Evolutionary conservation across 2,329 filamentous ascomycete genomes (phyloP), one percentile per base, ranked within the genome.

Genomic region (Amauroascus verrucosus): DNA sequence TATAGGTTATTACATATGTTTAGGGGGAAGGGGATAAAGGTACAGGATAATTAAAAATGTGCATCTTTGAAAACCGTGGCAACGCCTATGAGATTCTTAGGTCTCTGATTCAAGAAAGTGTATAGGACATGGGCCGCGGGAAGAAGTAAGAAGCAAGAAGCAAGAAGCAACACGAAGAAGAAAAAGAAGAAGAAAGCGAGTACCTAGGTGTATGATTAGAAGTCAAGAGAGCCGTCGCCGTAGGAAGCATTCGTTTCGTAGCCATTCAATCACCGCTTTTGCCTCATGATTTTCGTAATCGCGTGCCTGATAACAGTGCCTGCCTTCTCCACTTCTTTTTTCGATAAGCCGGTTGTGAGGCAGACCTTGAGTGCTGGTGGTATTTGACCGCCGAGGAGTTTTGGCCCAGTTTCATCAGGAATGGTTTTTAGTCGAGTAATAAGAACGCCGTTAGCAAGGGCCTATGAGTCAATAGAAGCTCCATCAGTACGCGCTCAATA

Each of bases 311-410:
- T 90, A 8, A 81, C 83, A 6, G 84, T 82, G 13, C 90, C 93
- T 0, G 93, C 88, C 75, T 94, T 95, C 73, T 98, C 94, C 52
- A 90, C 86, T 69, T 98, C 93, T 74, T 95, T 96, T 75, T 86
- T 94, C 22, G 86, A 86, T 57, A 98, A 74, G 1, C 86, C 93
- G 4, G 81, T 86, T 0, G 90, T 95, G 51, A 96, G 77, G 65
- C 91, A 97, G 11, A 97, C 81, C 72, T 97, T 96, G 57, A 98
- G 77, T 0, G 88, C 88, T 8, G 93, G 88, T 61, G 80, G 77
- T n/a, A 84, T 76, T 56, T 80, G 78, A 75, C 85, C 87, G 33
- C 77, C 78, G 41, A 81, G 77, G 55, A 90, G 85, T 64, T 84
- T 84, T 13, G 82, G 77, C 46, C 76, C 73, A 3, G 81, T 81